Evolutionary conservation across 352 stramenopile species (phyloP).

Genomic region (Pythium grandisporangium): DNA sequence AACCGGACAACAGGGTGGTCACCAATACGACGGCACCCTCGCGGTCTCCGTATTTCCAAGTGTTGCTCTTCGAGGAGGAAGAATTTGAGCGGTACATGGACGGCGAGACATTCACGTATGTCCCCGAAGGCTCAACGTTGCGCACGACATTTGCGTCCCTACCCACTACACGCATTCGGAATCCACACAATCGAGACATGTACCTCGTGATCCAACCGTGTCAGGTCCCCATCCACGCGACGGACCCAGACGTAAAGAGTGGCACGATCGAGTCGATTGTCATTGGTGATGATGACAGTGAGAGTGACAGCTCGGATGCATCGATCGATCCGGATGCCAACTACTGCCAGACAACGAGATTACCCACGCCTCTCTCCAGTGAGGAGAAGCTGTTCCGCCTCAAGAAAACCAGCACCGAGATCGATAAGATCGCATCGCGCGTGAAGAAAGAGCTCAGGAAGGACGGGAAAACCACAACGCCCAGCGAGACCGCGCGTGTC

Average conservation of each 20-base stretch:
- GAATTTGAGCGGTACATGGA: conserved; percentile 39
- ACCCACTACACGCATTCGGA: conserved; percentile 33
- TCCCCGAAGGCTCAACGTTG: conserved; percentile 20
- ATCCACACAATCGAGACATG: conserved; percentile 35
- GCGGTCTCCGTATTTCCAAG: conserved; percentile 35
- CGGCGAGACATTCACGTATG: conserved; percentile 31
- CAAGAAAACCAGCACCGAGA: conserved; percentile 4
- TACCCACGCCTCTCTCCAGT: conserved; percentile 30
- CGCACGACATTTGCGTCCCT: conserved; percentile 42
- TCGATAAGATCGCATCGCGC: too few relatives aligned
- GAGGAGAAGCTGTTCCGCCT: conserved; percentile 39
- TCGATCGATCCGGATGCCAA: conserved; percentile 8
- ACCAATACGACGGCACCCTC: too few relatives aligned
- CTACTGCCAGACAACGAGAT: conserved; percentile 21
- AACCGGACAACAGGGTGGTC: too few relatives aligned
- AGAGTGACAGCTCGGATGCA: neutral
- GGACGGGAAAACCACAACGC: too few relatives aligned
- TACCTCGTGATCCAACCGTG: conserved; percentile 59
- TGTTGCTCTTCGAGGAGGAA: conserved; percentile 40
- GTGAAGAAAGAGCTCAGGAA: too few relatives aligned
- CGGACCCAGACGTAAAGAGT: too few relatives aligned
- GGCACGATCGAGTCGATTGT: too few relatives aligned
- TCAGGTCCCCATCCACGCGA: too few relatives aligned
- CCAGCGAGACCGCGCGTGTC: too few relatives aligned
- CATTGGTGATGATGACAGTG: too few relatives aligned